Evolutionary conservation across 163 green algal genomes (phyloP), one percentile per base, ranked within the genome.

Genomic region (Coccomyxa subellipsoidea): DNA sequence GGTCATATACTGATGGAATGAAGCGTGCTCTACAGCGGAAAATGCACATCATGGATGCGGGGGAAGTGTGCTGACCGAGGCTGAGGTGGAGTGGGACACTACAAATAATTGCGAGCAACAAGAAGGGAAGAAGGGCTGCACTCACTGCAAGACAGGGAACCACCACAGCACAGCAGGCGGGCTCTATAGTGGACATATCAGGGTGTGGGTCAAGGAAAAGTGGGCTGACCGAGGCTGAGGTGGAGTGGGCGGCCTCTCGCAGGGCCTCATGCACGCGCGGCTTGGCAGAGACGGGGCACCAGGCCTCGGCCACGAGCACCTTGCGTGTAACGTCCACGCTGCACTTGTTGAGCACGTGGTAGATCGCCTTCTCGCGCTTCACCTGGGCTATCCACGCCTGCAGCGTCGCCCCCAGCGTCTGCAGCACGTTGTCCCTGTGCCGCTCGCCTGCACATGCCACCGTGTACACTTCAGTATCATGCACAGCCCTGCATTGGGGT

Each of bases 311-410:
- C 38, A 99, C 91, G 73, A 99, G 91, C 82, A 96, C 93, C 88
- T 99, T 98, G 84, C 91, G 91, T 9, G 92, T 96, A 76, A 97
- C 95, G 83, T 99, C 97, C 53, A 99, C 90, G 73, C 82, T 93
- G 38, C 98, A 90, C 91, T 97, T 98, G 95, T 99, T 99, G 69
- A 99, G 92, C 34, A 95, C 96, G 91, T 99, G 94, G 91, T 98
- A 99, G 12, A 98, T 87, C 2, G 92, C 94, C 89, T 98, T 99
- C 90, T 99, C 96, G 4, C 91, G 89, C 27, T 91, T 90, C 38
- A 98, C 92, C 88, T 94, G 89, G 5, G 75, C 38, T 4, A 66
- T 81, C 91, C 91, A 94, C 21, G 36, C 79, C 32, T 91, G 84
- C 66, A 96, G 83, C 54, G 88, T 84, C 31, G 86, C 70, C 7